Evolutionary conservation across 2,329 filamentous ascomycete species (phyloP).

Genomic region (Mariannaea elegans): DNA sequence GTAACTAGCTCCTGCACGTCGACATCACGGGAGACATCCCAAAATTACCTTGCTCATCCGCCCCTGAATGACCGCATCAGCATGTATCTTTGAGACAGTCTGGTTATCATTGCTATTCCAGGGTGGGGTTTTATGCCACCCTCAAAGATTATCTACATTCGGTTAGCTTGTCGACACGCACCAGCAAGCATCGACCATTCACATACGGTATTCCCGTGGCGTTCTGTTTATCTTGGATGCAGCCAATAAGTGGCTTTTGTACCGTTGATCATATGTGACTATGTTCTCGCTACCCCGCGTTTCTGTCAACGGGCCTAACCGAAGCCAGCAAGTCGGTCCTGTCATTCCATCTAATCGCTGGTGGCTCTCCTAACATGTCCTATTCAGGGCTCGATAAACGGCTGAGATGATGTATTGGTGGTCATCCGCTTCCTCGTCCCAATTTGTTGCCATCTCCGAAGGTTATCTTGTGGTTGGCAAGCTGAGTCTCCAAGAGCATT

Average conservation of each 20-base stretch:
- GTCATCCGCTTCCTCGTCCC: not conserved
- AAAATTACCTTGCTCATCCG: not conserved
- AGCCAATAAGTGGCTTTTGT: not conserved
- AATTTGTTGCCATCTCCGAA: not conserved
- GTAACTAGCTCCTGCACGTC: not conserved
- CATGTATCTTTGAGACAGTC: not conserved
- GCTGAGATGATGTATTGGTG: not conserved
- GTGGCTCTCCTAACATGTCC: conserved; percentile 14
- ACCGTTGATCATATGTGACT: not conserved
- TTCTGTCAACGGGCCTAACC: not conserved
- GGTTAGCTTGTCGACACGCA: not conserved
- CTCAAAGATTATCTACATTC: conserved; percentile 20
- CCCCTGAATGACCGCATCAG: not conserved
- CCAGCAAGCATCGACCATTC: not conserved
- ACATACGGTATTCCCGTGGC: not conserved
- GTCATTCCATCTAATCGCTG: not conserved
- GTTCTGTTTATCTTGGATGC: not conserved
- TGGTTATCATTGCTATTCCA: conserved; percentile 8
- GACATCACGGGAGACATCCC: not conserved
- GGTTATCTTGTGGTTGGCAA: not conserved
- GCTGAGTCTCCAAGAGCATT: not conserved
- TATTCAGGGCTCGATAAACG: conserved; percentile 11
- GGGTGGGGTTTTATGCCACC: not conserved
- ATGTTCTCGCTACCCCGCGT: conserved; percentile 11
- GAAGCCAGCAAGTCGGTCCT: conserved; percentile 6